Percentiles rank a stretch among this genome's conserved stretches.
Conservation (phyloP, 768 basidiomycete genomes). For the Tylopilus subfusipes region DNA sequence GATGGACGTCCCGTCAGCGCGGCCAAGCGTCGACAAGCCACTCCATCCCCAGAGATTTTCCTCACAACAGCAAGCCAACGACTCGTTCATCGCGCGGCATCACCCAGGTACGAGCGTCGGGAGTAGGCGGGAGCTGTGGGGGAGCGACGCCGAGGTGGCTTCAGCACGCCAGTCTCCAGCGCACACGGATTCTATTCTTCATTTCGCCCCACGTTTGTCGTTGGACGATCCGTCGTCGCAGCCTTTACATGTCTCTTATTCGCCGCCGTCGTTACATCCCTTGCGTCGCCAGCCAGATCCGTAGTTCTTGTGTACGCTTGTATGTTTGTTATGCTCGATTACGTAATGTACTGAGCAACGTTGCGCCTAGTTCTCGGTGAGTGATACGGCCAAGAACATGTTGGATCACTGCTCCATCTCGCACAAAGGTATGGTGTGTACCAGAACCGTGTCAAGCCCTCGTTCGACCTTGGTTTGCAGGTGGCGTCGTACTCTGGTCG, state of each 20-base stretch:
- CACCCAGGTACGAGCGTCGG: slow-evolving; percentile 13
- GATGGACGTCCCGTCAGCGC: slow-evolving; percentile 12
- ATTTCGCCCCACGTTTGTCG: slow-evolving; percentile 15
- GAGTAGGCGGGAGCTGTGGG: slow-evolving; percentile 24
- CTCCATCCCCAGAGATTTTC: slow-evolving; percentile 24
- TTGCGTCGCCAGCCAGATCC: slow-evolving; percentile 24
- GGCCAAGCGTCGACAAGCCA: slow-evolving; percentile 19
- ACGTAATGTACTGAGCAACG: background rate
- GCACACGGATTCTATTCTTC: slow-evolving; percentile 3
- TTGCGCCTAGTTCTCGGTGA: background rate
- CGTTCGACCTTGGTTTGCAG: slow-evolving; percentile 37
- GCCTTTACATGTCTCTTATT: slow-evolving; percentile 1
- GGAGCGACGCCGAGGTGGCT: slow-evolving; percentile 13
- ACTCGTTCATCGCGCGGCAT: slow-evolving; percentile 3
- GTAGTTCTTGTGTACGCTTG: slow-evolving; percentile 5
- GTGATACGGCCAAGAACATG: slow-evolving; percentile 44
- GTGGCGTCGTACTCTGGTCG: slow-evolving; percentile 92
- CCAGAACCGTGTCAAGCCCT: background rate
- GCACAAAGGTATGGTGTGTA: slow-evolving; percentile 84
- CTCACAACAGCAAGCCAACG: slow-evolving; percentile 2
- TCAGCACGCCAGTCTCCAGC: slow-evolving; percentile 9
- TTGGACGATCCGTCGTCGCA: slow-evolving; percentile 6
- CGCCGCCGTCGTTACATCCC: slow-evolving; percentile 20
- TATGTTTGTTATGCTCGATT: slow-evolving; percentile 1
- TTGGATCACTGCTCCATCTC: slow-evolving; percentile 95